These are phyloP conservation scores for Trichoderma sp. DNA, from an alignment of 2,329 filamentous ascomycete genomes.

Conservation along the genomic window DNA sequence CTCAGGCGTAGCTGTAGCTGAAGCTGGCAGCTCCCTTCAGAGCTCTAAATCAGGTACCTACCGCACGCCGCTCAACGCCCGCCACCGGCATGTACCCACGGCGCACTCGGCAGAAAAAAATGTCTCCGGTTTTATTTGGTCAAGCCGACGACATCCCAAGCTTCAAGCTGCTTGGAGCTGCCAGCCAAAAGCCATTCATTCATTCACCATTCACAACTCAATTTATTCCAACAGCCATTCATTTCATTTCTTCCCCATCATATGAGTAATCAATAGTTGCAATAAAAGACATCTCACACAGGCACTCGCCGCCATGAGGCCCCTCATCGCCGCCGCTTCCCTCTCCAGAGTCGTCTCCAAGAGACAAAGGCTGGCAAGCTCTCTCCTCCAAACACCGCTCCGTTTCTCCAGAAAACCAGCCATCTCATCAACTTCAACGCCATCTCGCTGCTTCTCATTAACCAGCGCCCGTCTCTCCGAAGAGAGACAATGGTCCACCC, in stretches of 20 bases:
- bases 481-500: slow-evolving; percentile 81
- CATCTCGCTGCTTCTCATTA: slow-evolving; percentile 34
- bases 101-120: slow-evolving; percentile 10
- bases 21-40: not conserved
- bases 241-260: no score
- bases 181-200: not conserved
- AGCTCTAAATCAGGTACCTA: not conserved
- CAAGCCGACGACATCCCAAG: not conserved
- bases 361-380: not conserved
- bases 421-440: not conserved
- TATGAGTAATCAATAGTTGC: not conserved
- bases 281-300: not conserved
- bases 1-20: not conserved
- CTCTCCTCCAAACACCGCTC: not conserved
- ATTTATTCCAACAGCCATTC: not conserved
- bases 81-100: not conserved
- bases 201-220: not conserved
- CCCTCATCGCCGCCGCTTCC: slow-evolving; percentile 4
- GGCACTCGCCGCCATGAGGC: slow-evolving; percentile 7
- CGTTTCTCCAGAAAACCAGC: not conserved
- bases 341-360: not conserved
- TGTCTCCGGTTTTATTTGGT: not conserved
- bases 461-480: slow-evolving; percentile 33
- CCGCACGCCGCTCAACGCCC: not conserved
- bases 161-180: not conserved